Base-by-base conservation (phyloP, 1,284 basidiomycete genomes). In the Papiliotrema flavescens region DNA sequence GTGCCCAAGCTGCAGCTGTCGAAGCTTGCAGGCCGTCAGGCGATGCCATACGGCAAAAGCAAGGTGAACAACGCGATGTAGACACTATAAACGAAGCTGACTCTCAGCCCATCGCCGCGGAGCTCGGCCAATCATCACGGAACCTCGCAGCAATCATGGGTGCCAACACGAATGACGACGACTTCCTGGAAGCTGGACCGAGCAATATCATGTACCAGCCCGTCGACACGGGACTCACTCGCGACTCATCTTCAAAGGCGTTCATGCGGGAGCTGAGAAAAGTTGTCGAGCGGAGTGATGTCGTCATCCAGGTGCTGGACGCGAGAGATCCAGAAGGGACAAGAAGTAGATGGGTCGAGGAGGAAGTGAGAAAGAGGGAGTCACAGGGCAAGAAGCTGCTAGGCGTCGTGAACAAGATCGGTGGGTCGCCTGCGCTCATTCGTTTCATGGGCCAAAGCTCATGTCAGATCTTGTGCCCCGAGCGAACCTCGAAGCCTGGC, bases 331-430 rank as follows among this genome's bases (percentile, higher is more conserved):
- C 95, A 0, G 76, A 97, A 49, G 96, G 96, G 15, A 98, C 96
- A n/a, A 83, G 96, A 66, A 98, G 96, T 78, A 87, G 93, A 73
- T 94, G 90, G 34, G 90, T 98, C 20, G 84, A 98, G 55, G 90
- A 95, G 64, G 97, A 89, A 70, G 82, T 98, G 66, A 85, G 85
- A 69, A 98, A 97, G 77, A n/a, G n/a, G n/a, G 95, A 98, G 77
- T 98, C 97, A 78, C 83, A 90, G 19, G 92, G 96, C 79, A 98
- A 98, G 78, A 94, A 98, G 74, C 85, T 99, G 56, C 90, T 98
- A 17, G 86, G 96, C 59, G 84, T 99, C 47, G 85, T 99, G 65
- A 99, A 99, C 82, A 99, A 99, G 80, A 96, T 96, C 72, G 95
- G 98, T n/a, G n/a, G n/a, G n/a, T n/a, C n/a, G n/a, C n/a, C n/a